Base-by-base conservation (phyloP, 2,329 filamentous ascomycete genomes). In the Epicoccum sorghinum region DNA sequence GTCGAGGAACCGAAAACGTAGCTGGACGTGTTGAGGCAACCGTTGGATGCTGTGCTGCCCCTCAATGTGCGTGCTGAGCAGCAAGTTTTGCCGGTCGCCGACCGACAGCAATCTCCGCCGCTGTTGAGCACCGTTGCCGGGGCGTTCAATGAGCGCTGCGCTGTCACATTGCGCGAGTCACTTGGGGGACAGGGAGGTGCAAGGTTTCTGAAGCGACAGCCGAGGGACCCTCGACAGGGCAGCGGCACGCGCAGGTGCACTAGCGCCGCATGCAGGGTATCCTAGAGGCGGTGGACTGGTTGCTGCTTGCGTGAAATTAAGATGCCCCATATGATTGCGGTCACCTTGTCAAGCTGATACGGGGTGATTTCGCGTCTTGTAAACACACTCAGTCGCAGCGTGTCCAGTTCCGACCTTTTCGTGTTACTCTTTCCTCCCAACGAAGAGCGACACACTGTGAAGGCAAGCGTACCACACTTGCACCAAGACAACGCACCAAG, bases 291-390 rank as follows among this genome's bases (percentile, higher is more conserved):
- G 52, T 49, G 46, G 40, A 45, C 52, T 54, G 44, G 51, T 40
- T 32, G 52, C 47, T 46, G 41, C 30, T 42, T 49, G 46, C 47
- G 46, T 48, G 47, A 55, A 55, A 55, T 55, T 55, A 46, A 44
- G 37, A 37, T 47, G 41, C 41, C 52, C 52, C 46, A 50, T 50
- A 47, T 50, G 42, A 55, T 46, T 50, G 52, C 46, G 35, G 33
- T 54, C 43, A 45, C 52, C 52, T 29, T 50, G 52, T 55, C 25
- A 55, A 50, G 37, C 37, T 55, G 52, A 55, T 55, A 55, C 52
- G 42, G 52, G 42, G 41, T 50, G 35, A 50, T 46, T 55, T 50
- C 35, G 37, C 37, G 41, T 46, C 23, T 46, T 46, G 52, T 50
- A 55, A 55, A 55, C 52, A 55, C 52, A 18, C 47, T 9, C 37